Conservation (phyloP, 768 basidiomycete genomes). For the Tricholoma furcatifolium region DNA sequence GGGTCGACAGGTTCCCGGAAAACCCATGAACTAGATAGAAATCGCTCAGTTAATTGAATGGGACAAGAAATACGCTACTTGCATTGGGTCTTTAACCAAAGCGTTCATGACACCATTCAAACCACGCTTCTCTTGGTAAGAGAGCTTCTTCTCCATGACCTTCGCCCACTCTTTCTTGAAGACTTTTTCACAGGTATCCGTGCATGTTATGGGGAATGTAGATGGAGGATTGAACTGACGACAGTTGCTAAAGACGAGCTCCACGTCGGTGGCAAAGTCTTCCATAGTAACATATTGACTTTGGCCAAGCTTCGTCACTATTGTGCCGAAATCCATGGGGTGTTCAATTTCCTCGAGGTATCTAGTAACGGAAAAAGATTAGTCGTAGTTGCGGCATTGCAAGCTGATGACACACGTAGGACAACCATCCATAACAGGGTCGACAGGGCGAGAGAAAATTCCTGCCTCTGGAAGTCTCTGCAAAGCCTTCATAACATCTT, state of each 20-base stretch:
- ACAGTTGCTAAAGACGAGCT: slow-evolving; percentile 87
- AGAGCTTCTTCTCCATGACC: slow-evolving; percentile 67
- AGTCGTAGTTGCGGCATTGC: background rate
- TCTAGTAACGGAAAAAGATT: slow-evolving; percentile 34
- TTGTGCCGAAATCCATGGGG: slow-evolving; percentile 94
- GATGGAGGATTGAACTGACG: slow-evolving; percentile 87
- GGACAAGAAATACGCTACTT: slow-evolving; percentile 7
- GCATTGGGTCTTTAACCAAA: slow-evolving; percentile 69
- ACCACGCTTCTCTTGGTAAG: slow-evolving; percentile 77
- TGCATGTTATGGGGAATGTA: slow-evolving; percentile 71
- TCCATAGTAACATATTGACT: slow-evolving; percentile 79
- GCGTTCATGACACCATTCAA: slow-evolving; percentile 69
- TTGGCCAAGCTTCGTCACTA: slow-evolving; percentile 62
- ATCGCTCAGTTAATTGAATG: slow-evolving; percentile 5
- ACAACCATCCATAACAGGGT: slow-evolving; percentile 80
- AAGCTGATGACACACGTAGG: slow-evolving; percentile 68
- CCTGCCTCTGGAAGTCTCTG: slow-evolving; percentile 61
- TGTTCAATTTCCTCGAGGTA: slow-evolving; percentile 89
- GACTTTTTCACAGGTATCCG: slow-evolving; percentile 67
- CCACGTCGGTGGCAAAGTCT: slow-evolving; percentile 74
- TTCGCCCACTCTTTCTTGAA: slow-evolving; percentile 90
- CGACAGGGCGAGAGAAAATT: slow-evolving; percentile 82
- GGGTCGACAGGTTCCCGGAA: slow-evolving; percentile 92
- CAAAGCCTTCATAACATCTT: slow-evolving; percentile 62
- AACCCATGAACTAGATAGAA: slow-evolving; percentile 56